A percentile compares a stretch with the other conserved stretches of the same genome.
Conservation (phyloP, 768 basidiomycete genomes). For the Mycena vulgaris region DNA sequence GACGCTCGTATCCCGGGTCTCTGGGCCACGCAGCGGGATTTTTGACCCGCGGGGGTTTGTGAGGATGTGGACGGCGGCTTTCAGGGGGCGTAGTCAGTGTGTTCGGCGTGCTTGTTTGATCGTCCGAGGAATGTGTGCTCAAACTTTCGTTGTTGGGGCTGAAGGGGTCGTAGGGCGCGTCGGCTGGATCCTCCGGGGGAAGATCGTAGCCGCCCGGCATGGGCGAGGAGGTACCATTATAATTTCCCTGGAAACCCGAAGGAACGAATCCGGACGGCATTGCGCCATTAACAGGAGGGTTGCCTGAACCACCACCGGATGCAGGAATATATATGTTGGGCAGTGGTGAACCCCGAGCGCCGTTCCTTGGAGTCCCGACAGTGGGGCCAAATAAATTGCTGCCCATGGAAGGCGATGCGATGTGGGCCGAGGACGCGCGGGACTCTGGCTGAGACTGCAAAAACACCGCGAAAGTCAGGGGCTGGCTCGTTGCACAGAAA, state of each 20-base stretch:
- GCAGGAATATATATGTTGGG: neutral
- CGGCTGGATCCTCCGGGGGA: neutral
- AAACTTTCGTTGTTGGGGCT: neutral
- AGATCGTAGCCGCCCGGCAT: constrained; percentile 29
- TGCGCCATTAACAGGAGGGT: neutral
- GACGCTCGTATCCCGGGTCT: constrained; percentile 4
- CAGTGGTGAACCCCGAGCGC: neutral
- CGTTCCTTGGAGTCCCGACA: neutral
- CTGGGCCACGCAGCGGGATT: constrained; percentile 10
- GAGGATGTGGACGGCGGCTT: constrained; percentile 8
- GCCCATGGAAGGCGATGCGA: constrained; percentile 20
- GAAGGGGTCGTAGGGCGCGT: neutral
- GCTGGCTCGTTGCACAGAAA: neutral
- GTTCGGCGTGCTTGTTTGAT: constrained; percentile 31
- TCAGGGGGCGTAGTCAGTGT: constrained; percentile 38
- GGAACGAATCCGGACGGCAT: constrained; percentile 2
- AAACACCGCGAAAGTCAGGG: neutral
- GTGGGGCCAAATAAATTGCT: constrained; percentile 23
- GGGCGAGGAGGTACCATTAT: neutral
- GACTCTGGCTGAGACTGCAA: constrained; percentile 22
- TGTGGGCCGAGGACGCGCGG: constrained; percentile 4
- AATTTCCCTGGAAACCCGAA: constrained; percentile 4
- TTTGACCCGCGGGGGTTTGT: constrained; percentile 8
- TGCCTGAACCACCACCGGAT: neutral
- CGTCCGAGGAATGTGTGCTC: constrained; percentile 26